Base-by-base conservation (phyloP, 1,139 yeast species). In the Yamadazyma triangularis region DNA sequence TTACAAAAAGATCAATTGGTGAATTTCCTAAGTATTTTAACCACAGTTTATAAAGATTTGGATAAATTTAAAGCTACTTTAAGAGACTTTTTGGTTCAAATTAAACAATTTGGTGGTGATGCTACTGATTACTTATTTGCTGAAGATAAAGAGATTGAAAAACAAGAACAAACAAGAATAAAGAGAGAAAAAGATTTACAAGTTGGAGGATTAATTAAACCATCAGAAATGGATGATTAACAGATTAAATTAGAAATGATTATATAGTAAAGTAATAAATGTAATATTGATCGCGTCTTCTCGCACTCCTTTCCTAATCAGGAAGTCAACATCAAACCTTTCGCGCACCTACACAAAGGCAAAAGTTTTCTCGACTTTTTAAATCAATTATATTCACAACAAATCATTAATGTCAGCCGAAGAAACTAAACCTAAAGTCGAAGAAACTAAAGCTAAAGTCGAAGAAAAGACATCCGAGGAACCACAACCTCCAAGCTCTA, bases 61-160 rank as follows among this genome's bases (percentile, higher is more conserved):
- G 57, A 62, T 42, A 83, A 79, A 56, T 91, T 93, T 67, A 80
- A 80, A 60, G 87, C 87, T 33, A 81, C 85, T 3, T 70, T 93
- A 48, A 81, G 98, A 60, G 99, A 93, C 61, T 93, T 93, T 75
- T 73, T 93, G 57, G 94, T 93, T 28, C 97, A 91, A 66, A 85
- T 91, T 56, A 88, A 88, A 61, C 95, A 91, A 60, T 79, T 75
- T 53, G 98, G 97, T 40, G 98, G 98, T 29, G 96, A 87, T 56
- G 73, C 84, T 30, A 85, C 94, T 21, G 96, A 88, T 56, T 93
- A 91, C 56, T 69, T 91, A 56, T 93, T 82, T 63, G 95, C 95
- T 13, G 98, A 91, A 53, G 98, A 91, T 51, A 83, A 81, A 53
- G 95, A 87, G 56, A 68, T 70, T 33, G 95, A 88, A 56, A 60